Percentiles rank a stretch among this genome's conserved stretches.
Conservation (phyloP, 2,329 filamentous ascomycete genomes). For the Cordyceps fumosorosea region DNA sequence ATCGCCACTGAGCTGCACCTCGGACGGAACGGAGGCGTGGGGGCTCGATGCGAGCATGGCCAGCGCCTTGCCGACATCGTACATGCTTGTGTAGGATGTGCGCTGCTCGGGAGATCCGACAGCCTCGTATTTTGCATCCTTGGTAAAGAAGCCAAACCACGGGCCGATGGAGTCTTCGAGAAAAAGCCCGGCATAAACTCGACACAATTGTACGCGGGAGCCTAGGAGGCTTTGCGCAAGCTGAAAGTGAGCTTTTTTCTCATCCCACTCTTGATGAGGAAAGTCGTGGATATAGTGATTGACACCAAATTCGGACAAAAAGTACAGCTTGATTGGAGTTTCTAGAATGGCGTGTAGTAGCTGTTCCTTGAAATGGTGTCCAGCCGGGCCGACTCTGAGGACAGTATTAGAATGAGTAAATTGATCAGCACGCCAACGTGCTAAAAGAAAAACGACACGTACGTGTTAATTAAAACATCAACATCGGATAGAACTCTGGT, state of each 20-base stretch:
- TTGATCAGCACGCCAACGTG: too few relatives aligned
- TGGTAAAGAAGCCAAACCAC: slow-evolving; percentile 24
- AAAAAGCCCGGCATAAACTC: slow-evolving; percentile 27
- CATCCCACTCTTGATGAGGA: slow-evolving; percentile 26
- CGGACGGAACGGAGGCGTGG: slow-evolving; percentile 19
- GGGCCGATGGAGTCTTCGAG: slow-evolving; percentile 28
- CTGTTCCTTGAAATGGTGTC: neutral
- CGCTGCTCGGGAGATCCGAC: slow-evolving; percentile 20
- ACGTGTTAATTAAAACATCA: too few relatives aligned
- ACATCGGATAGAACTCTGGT: too few relatives aligned
- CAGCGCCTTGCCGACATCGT: slow-evolving; percentile 25
- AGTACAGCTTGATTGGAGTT: slow-evolving; percentile 25
- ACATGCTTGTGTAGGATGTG: slow-evolving; percentile 26
- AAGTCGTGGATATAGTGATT: slow-evolving; percentile 31
- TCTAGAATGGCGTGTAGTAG: slow-evolving; percentile 9
- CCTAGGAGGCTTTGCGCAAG: slow-evolving; percentile 17
- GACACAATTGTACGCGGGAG: slow-evolving; percentile 21
- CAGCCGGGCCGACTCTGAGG: neutral
- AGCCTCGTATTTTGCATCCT: neutral
- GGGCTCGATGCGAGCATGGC: slow-evolving; percentile 20
- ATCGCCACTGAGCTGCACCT: slow-evolving; percentile 23
- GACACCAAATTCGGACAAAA: slow-evolving; percentile 31
- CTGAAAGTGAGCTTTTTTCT: slow-evolving; percentile 24
- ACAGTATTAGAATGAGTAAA: neutral
- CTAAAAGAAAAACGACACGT: too few relatives aligned